Percentiles rank a stretch among this genome's conserved stretches.
Conservation (phyloP, 805 yeast genomes). For the Priceomyces haplophilus region DNA sequence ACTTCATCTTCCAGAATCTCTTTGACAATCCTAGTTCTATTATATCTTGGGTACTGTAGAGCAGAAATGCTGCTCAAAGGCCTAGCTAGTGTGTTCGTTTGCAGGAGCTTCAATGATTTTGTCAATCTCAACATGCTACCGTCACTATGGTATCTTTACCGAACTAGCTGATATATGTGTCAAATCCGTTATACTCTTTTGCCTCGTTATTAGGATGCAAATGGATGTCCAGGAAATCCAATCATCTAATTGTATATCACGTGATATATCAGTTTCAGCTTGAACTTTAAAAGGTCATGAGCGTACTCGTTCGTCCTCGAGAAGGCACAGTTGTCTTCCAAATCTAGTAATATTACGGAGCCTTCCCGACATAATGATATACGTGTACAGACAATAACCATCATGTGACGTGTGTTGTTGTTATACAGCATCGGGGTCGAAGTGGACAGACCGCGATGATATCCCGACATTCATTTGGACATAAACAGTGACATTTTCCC, state of each 20-base stretch:
- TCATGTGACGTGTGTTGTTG: not conserved
- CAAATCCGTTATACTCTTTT: not conserved
- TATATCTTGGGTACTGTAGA: slow-evolving; percentile 8
- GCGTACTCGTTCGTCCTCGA: not conserved
- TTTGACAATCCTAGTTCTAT: slow-evolving; percentile 25
- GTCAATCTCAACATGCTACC: not conserved
- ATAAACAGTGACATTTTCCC: not conserved
- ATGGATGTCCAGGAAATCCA: not conserved
- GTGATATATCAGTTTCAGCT: not conserved
- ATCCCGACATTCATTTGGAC: not conserved
- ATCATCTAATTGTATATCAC: too few relatives aligned
- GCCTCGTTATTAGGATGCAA: slow-evolving; percentile 1
- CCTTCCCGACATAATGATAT: not conserved
- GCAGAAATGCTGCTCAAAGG: not conserved
- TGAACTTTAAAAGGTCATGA: not conserved
- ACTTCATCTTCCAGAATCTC: slow-evolving; percentile 40
- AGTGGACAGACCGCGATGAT: not conserved
- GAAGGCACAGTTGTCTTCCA: not conserved
- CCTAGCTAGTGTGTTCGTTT: not conserved
- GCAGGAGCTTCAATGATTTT: not conserved
- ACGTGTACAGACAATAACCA: not conserved
- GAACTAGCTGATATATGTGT: too few relatives aligned
- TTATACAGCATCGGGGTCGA: not conserved
- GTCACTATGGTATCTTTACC: too few relatives aligned
- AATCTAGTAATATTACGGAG: not conserved